Percentiles rank a stretch among this genome's conserved stretches.
Evolutionary conservation across 2,329 filamentous ascomycete genomes (phyloP).

Genomic region (Diaporthe sp.): DNA sequence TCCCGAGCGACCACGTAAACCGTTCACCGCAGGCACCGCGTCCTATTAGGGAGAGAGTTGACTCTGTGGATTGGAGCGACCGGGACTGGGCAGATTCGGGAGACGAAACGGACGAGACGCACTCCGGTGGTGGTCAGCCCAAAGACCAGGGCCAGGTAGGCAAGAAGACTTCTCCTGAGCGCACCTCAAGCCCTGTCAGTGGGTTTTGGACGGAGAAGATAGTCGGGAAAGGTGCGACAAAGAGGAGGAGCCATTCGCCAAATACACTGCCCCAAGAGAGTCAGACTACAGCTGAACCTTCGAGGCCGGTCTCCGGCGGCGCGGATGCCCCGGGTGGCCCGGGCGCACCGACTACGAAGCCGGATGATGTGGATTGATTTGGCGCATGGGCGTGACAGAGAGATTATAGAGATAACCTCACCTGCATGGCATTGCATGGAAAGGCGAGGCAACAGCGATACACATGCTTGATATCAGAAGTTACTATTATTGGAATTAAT

Average conservation of each 20-base stretch:
- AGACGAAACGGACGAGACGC: conserved; percentile 55
- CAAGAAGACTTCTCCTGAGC: conserved; percentile 43
- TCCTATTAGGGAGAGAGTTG: conserved; percentile 51
- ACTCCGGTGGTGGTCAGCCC: conserved; percentile 22
- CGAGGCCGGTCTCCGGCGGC: background rate
- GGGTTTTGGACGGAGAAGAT: conserved; percentile 68
- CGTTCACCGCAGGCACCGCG: conserved; percentile 42
- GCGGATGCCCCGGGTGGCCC: background rate
- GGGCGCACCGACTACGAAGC: background rate
- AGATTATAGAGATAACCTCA: background rate
- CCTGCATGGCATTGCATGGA: background rate
- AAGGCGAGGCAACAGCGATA: conserved; percentile 12
- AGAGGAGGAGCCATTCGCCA: conserved; percentile 35
- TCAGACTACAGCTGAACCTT: background rate
- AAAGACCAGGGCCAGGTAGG: conserved; percentile 25
- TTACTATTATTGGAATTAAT: conserved; percentile 3
- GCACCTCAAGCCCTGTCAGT: conserved; percentile 42
- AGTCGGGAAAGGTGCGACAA: conserved; percentile 46
- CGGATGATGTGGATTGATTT: conserved; percentile 36
- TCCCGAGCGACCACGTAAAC: conserved; percentile 49
- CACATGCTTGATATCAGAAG: background rate
- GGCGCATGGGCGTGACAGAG: background rate
- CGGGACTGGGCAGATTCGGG: conserved; percentile 71
- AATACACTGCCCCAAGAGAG: background rate
- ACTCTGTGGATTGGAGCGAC: conserved; percentile 76